Percentiles rank a stretch among this genome's conserved stretches.
Evolutionary conservation across 805 yeast genomes (phyloP).

Genomic region (Ogataea trehaloabstinens): DNA sequence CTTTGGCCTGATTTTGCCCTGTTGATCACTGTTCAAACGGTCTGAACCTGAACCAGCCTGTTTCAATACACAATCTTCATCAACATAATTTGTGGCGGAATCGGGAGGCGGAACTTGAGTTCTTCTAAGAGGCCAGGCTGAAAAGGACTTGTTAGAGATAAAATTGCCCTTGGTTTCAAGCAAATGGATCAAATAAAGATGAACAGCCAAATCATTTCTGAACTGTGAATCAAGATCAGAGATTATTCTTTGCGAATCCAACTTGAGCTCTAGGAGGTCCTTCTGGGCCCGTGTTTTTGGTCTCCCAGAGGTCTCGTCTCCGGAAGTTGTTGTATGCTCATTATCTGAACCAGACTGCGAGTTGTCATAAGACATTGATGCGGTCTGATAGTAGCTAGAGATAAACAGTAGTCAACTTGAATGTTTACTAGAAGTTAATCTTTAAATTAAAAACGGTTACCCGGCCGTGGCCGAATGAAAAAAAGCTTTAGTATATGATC

Average conservation of each 20-base stretch:
- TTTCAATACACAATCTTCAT: conserved; percentile 16
- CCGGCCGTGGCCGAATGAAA: too few relatives aligned
- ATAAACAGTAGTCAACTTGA: too few relatives aligned
- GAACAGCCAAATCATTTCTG: conserved; percentile 58
- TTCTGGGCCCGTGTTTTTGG: background rate
- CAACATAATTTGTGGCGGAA: conserved; percentile 25
- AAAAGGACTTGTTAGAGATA: conserved; percentile 44
- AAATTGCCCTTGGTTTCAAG: conserved; percentile 36
- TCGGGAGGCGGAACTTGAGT: conserved; percentile 39
- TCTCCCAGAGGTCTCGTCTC: too few relatives aligned
- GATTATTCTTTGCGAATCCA: conserved; percentile 24
- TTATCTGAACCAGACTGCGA: too few relatives aligned
- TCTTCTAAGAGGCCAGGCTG: conserved; percentile 56
- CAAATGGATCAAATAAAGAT: conserved; percentile 58
- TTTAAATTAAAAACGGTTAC: too few relatives aligned
- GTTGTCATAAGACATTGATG: too few relatives aligned
- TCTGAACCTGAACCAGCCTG: background rate
- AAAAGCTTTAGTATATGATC: too few relatives aligned
- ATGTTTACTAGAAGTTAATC: too few relatives aligned
- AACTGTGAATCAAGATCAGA: conserved; percentile 47
- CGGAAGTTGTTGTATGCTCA: too few relatives aligned
- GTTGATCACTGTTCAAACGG: background rate
- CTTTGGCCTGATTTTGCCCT: conserved; percentile 13
- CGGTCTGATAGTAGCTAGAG: too few relatives aligned
- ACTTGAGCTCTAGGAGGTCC: conserved; percentile 9